A percentile compares a stretch with the other conserved stretches of the same genome.
phyloP scores from a whole-genome alignment of 768 basidiomycete species.

The Mycena capillaripes region DNA sequence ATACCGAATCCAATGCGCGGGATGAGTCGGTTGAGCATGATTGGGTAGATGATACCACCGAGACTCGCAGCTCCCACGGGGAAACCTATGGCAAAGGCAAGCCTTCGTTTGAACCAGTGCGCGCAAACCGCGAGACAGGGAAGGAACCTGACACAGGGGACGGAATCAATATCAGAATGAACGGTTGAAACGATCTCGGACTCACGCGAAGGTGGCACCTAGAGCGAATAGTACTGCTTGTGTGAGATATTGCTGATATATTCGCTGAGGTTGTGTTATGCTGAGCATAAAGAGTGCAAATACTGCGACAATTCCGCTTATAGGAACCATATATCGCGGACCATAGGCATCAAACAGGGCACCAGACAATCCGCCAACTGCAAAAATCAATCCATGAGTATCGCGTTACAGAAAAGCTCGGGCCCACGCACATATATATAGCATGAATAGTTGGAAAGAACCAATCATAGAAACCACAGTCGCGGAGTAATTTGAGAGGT shows the following conservation, averaged over 20 bases:
- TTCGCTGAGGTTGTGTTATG: constrained; percentile 42
- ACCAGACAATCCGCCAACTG: constrained; percentile 39
- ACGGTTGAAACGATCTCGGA: not conserved
- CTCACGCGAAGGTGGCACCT: constrained; percentile 39
- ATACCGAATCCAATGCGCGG: constrained; percentile 40
- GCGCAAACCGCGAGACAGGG: constrained; percentile 50
- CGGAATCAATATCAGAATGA: not conserved
- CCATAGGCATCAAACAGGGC: constrained; percentile 42
- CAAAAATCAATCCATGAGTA: not conserved
- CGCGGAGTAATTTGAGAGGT: constrained; percentile 45
- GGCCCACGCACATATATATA: constrained; percentile 38
- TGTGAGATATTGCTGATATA: constrained; percentile 46
- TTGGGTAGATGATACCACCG: constrained; percentile 50
- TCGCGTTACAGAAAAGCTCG: not conserved
- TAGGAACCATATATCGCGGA: constrained; percentile 41
- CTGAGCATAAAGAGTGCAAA: constrained; percentile 44
- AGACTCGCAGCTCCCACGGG: constrained; percentile 47
- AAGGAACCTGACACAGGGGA: constrained; percentile 43
- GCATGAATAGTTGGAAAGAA: constrained; percentile 44
- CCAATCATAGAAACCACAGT: constrained; percentile 48
- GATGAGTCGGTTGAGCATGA: constrained; percentile 40
- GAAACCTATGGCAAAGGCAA: constrained; percentile 51
- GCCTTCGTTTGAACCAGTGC: constrained; percentile 50
- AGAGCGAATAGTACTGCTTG: constrained; percentile 43
- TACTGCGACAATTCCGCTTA: constrained; percentile 39